phyloP scores from a whole-genome alignment of 139 green algal species.

The Deuterostichococcus epilithicus region DNA sequence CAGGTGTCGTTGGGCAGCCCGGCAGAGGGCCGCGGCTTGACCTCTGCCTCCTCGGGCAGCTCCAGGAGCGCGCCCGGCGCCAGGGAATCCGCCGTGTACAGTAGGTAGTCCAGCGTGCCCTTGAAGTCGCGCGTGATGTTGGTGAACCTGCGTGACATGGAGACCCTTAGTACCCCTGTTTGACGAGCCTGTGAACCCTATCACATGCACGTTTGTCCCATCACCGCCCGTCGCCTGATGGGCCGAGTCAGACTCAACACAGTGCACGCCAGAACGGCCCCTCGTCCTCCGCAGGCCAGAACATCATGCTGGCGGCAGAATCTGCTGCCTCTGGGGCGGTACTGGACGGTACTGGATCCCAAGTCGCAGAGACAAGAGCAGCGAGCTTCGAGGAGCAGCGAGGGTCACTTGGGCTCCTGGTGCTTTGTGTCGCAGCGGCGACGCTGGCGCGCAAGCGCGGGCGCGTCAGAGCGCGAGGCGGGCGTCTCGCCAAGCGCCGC shows the following conservation, averaged over 20 bases:
- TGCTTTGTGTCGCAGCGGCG: constrained; percentile 56
- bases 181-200: too few relatives aligned
- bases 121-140: constrained; percentile 87
- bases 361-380: too few relatives aligned
- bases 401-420: constrained; percentile 42
- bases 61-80: constrained; percentile 80
- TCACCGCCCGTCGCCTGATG: too few relatives aligned
- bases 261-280: too few relatives aligned
- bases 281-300: too few relatives aligned
- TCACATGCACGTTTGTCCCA: too few relatives aligned
- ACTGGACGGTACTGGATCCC: too few relatives aligned
- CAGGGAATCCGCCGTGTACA: constrained; percentile 81
- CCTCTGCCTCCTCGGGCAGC: constrained; percentile 74
- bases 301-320: too few relatives aligned
- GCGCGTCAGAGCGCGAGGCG: constrained; percentile 12
- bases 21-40: constrained; percentile 43
- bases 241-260: too few relatives aligned
- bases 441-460: constrained; percentile 37
- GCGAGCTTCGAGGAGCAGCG: not conserved
- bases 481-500: constrained; percentile 23
- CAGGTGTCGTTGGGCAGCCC: constrained; percentile 85
- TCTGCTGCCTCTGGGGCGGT: too few relatives aligned
- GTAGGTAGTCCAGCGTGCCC: constrained; percentile 95
- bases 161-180: too few relatives aligned
- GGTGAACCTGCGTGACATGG: constrained; percentile 58